Conservation (phyloP, 108 stramenopile genomes). For the Cylindrotheca closterium region DNA sequence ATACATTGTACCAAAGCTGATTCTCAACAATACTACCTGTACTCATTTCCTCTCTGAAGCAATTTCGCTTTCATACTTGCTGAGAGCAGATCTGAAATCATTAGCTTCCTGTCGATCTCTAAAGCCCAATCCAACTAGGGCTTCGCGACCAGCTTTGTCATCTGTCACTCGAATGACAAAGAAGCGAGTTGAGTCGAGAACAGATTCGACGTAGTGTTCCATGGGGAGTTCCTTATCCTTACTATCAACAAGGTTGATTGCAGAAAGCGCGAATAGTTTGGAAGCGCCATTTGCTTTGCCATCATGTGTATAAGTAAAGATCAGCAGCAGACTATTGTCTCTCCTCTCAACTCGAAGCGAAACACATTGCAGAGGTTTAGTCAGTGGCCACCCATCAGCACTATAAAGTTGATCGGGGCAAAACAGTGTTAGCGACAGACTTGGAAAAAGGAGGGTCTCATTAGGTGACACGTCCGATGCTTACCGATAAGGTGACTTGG, state of each 20-base stretch:
- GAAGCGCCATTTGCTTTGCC: constrained; percentile 7
- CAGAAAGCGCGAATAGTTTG: constrained; percentile 42
- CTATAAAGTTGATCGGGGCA: constrained; percentile 15
- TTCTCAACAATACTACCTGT: too few relatives aligned
- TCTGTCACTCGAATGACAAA: constrained; percentile 76
- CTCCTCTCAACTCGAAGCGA: constrained; percentile 51
- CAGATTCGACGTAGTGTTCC: constrained; percentile 74
- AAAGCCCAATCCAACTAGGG: constrained; percentile 80
- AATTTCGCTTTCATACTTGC: constrained; percentile 51
- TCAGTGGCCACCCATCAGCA: constrained; percentile 51
- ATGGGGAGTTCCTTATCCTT: constrained; percentile 42
- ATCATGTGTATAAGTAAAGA: constrained; percentile 48
- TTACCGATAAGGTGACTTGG: constrained; percentile 36
- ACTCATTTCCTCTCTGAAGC: constrained; percentile 9
- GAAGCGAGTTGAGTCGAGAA: constrained; percentile 77
- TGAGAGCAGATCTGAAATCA: constrained; percentile 74
- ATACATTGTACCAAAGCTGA: too few relatives aligned
- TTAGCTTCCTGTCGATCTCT: constrained; percentile 78
- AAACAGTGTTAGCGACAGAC: background rate
- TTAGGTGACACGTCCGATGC: too few relatives aligned
- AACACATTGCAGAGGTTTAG: constrained; percentile 47
- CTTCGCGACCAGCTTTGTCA: constrained; percentile 61
- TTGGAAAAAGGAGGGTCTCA: too few relatives aligned
- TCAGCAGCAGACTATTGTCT: constrained; percentile 37
- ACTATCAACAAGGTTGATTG: constrained; percentile 37